phyloP scores from a whole-genome alignment of 2,329 filamentous ascomycete species.

The Diplodia mutila region DNA sequence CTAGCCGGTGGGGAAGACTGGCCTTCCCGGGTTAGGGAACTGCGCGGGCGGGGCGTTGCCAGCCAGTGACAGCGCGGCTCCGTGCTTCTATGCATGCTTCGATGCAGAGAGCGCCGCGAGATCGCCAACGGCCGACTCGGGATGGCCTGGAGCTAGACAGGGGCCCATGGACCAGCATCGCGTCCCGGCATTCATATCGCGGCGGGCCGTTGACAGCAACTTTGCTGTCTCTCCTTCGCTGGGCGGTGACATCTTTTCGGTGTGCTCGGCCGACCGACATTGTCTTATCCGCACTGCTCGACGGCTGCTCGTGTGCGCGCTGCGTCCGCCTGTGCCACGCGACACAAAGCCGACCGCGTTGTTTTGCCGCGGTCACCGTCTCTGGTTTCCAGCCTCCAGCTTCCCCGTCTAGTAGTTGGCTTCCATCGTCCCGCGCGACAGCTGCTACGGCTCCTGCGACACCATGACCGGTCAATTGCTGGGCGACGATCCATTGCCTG shows the following conservation, averaged over 20 bases:
- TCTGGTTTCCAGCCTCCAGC: neutral
- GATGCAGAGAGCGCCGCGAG: slow-evolving; percentile 17
- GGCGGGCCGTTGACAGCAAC: slow-evolving; percentile 20
- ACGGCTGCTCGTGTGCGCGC: neutral
- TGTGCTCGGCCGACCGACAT: slow-evolving; percentile 14
- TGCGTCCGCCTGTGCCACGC: slow-evolving; percentile 8
- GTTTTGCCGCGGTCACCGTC: slow-evolving; percentile 4
- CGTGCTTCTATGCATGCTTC: slow-evolving; percentile 24
- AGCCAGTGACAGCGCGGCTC: slow-evolving; percentile 7
- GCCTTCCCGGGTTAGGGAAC: slow-evolving; percentile 14
- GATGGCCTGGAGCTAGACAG: neutral
- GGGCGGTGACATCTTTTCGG: neutral
- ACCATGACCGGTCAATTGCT: neutral
- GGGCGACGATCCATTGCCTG: neutral
- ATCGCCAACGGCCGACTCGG: slow-evolving; percentile 18
- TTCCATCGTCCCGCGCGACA: neutral
- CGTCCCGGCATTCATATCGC: slow-evolving; percentile 15
- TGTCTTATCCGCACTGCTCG: too few relatives aligned
- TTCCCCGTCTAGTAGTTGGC: neutral
- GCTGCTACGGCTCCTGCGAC: slow-evolving; percentile 11
- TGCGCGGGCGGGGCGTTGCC: slow-evolving; percentile 5
- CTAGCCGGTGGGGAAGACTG: slow-evolving; percentile 7
- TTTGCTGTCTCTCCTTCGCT: slow-evolving; percentile 3
- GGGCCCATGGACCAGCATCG: slow-evolving; percentile 5
- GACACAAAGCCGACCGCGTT: slow-evolving; percentile 5